Evolutionary conservation across 1,284 basidiomycete species (phyloP).

Genomic region (Austroboletus niveus): DNA sequence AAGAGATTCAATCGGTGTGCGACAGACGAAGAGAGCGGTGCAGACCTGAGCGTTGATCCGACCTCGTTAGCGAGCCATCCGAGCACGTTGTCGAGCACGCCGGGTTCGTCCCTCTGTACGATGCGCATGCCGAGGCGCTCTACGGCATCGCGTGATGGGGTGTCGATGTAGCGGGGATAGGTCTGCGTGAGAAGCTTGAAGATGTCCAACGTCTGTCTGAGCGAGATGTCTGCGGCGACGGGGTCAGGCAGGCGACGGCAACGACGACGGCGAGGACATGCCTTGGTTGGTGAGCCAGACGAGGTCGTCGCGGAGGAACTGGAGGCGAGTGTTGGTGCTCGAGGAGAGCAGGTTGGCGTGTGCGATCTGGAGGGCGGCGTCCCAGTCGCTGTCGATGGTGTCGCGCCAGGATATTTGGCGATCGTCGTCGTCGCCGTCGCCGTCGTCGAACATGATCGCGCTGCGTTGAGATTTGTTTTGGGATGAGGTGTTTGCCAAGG

Average conservation of each 20-base stretch:
- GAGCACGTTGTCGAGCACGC: conserved; percentile 63
- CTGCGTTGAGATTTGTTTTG: not conserved
- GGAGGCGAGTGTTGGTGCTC: conserved; percentile 53
- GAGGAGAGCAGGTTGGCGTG: conserved; percentile 47
- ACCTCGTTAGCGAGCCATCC: conserved; percentile 72
- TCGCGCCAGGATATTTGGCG: conserved; percentile 37
- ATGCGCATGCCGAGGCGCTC: conserved; percentile 64
- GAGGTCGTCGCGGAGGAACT: conserved; percentile 63
- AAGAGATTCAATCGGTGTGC: conserved; percentile 7
- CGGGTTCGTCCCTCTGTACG: conserved; percentile 53
- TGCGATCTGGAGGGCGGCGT: conserved; percentile 50
- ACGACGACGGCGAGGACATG: conserved; percentile 28
- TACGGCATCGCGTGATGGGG: conserved; percentile 66
- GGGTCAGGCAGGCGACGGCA: not conserved
- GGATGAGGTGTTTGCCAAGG: no score
- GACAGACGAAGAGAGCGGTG: not conserved
- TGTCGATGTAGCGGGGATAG: conserved; percentile 75
- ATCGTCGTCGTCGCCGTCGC: conserved; percentile 10
- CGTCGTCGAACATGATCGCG: not conserved
- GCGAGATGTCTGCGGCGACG: conserved; percentile 51
- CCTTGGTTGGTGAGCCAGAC: conserved; percentile 59
- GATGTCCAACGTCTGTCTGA: conserved; percentile 67
- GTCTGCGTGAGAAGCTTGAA: conserved; percentile 73
- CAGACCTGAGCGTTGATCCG: conserved; percentile 52
- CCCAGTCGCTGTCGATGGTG: conserved; percentile 53